These are phyloP conservation scores for Babesia bovis DNA, from an alignment of 169 alveolate genomes.

Conservation along the genomic window DNA sequence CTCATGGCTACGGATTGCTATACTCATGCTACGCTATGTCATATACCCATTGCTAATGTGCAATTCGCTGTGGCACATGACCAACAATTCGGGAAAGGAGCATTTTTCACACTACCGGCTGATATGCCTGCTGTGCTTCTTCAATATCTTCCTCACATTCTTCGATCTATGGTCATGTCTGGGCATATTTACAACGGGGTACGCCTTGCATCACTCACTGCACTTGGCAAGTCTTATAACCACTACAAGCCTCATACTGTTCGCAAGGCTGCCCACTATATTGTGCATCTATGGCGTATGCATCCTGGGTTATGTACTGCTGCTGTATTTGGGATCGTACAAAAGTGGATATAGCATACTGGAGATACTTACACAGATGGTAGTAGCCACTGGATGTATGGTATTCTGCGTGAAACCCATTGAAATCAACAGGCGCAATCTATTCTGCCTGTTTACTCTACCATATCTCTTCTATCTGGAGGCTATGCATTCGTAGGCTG, in stretches of 20 bases:
- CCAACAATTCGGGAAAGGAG: neutral
- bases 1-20: neutral
- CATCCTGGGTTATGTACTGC: neutral
- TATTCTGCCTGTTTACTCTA: slow-evolving; percentile 45
- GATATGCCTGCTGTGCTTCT: neutral
- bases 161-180: slow-evolving; percentile 15
- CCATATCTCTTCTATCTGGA: slow-evolving; percentile 52
- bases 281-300: slow-evolving; percentile 19
- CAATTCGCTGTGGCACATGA: neutral
- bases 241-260: slow-evolving; percentile 24
- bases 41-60: slow-evolving; percentile 4
- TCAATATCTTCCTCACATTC: slow-evolving; percentile 9
- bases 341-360: slow-evolving; percentile 5
- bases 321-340: neutral
- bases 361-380: slow-evolving; percentile 49
- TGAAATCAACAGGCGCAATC: slow-evolving; percentile 47
- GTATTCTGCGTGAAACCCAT: slow-evolving; percentile 44
- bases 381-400: slow-evolving; percentile 42
- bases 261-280: slow-evolving; percentile 33
- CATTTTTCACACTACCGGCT: neutral
- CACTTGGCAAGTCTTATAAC: slow-evolving; percentile 28
- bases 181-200: slow-evolving; percentile 19
- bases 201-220: slow-evolving; percentile 43
- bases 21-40: slow-evolving; percentile 6
- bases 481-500: slow-evolving; percentile 15